Percentiles rank a stretch among this genome's conserved stretches.
Evolutionary conservation across 495 filamentous ascomycete genomes (phyloP).

Genomic region (Penicillium antarcticum): DNA sequence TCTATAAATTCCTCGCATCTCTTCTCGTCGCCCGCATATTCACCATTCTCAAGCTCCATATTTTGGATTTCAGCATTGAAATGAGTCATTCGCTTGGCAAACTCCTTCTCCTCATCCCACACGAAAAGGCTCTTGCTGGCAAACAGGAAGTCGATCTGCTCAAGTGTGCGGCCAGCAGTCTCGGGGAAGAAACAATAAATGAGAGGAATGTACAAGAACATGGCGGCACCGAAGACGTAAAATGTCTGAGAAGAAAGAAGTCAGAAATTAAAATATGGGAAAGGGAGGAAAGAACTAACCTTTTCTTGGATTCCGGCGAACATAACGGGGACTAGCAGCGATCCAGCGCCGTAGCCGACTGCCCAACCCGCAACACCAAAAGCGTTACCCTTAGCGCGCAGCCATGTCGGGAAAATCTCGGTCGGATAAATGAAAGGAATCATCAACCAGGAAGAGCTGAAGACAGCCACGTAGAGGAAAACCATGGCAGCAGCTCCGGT

Average conservation of each 20-base stretch:
- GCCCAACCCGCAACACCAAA: conserved; percentile 44
- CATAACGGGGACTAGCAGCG: conserved; percentile 12
- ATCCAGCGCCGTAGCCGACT: conserved; percentile 34
- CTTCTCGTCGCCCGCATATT: conserved; percentile 4
- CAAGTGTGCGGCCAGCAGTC: conserved; percentile 38
- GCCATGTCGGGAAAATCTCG: conserved; percentile 55
- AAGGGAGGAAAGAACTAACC: conserved; percentile 7
- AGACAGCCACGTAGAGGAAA: conserved; percentile 51
- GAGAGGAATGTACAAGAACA: conserved; percentile 51
- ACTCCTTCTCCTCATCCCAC: conserved; percentile 10
- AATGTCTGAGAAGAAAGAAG: conserved; percentile 22
- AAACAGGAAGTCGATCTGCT: conserved; percentile 44
- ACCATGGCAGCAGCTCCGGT: conserved; percentile 49
- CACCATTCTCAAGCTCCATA: conserved; percentile 5
- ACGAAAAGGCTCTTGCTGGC: conserved; percentile 18
- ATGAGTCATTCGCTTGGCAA: conserved; percentile 8
- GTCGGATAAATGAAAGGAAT: conserved; percentile 21
- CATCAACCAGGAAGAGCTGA: conserved; percentile 50
- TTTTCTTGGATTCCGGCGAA: conserved; percentile 48
- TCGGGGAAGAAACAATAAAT: conserved; percentile 36
- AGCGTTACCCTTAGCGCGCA: conserved; percentile 53
- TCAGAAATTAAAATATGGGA: not conserved
- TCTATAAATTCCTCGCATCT: conserved; percentile 5
- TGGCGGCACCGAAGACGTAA: conserved; percentile 54
- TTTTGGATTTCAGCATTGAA: conserved; percentile 13